A percentile compares a stretch with the other conserved stretches of the same genome.
Evolutionary conservation across 371 early-diverging fungal genomes (phyloP).

Genomic region (Parasitella parasitica): DNA sequence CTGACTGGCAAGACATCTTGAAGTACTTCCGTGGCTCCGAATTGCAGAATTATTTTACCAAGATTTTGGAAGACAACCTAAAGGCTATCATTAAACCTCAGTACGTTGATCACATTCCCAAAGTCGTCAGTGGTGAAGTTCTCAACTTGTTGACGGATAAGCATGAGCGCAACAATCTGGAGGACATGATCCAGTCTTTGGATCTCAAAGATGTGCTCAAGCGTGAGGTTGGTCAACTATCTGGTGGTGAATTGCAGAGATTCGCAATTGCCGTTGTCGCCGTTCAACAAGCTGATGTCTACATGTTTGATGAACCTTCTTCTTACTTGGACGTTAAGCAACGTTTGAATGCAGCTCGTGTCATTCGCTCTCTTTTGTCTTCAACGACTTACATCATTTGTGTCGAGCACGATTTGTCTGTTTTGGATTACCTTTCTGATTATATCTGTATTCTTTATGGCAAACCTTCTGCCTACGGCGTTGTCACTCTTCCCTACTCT

Average conservation of each 20-base stretch:
- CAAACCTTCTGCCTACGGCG: slow-evolving; percentile 98
- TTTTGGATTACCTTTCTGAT: slow-evolving; percentile 99
- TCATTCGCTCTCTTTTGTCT: slow-evolving; percentile 87
- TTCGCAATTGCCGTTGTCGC: slow-evolving; percentile 95
- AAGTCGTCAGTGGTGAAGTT: slow-evolving; percentile 86
- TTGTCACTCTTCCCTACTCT: slow-evolving; percentile 97
- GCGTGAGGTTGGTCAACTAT: slow-evolving; percentile 91
- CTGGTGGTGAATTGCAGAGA: slow-evolving; percentile 99
- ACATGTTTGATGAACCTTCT: slow-evolving; percentile 99
- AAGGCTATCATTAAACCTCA: slow-evolving; percentile 97
- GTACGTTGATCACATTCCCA: slow-evolving; percentile 97
- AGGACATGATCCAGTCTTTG: slow-evolving; percentile 73
- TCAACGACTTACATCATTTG: slow-evolving; percentile 90
- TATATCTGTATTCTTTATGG: slow-evolving; percentile 99
- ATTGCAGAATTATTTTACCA: slow-evolving; percentile 99
- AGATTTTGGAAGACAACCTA: slow-evolving; percentile 95
- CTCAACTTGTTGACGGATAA: slow-evolving; percentile 75
- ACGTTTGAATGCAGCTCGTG: slow-evolving; percentile 96
- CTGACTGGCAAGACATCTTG: slow-evolving; percentile 97
- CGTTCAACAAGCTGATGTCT: slow-evolving; percentile 93
- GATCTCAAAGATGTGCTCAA: slow-evolving; percentile 87
- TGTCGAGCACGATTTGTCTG: slow-evolving; percentile 99
- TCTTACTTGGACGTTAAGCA: slow-evolving; percentile 99
- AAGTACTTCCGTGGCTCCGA: slow-evolving; percentile 98
- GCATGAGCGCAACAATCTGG: slow-evolving; percentile 72